phyloP scores from a whole-genome alignment of 495 filamentous ascomycete species.

The Thermothielavioides terrestris region DNA sequence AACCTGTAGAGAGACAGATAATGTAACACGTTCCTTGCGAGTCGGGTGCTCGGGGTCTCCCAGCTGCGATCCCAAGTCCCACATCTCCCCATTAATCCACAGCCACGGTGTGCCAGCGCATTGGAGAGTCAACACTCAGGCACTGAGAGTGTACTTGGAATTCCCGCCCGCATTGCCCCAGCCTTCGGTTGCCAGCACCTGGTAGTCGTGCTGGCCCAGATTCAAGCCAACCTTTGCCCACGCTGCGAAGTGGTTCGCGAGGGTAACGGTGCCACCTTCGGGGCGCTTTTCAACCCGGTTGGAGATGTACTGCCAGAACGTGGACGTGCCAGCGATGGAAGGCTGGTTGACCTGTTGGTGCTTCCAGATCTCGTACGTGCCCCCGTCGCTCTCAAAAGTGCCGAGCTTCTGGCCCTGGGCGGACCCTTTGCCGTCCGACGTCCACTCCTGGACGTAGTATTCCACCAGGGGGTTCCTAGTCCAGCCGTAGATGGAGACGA shows the following conservation, averaged over 20 bases:
- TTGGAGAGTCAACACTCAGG: not conserved
- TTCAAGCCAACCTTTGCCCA: slow-evolving; percentile 43
- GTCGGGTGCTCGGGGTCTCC: too few species aligned
- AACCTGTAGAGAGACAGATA: too few species aligned
- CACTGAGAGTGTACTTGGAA: slow-evolving; percentile 20
- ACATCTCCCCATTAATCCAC: too few species aligned
- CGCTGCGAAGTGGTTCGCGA: slow-evolving; percentile 50
- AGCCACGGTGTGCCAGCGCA: too few species aligned
- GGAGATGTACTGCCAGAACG: slow-evolving; percentile 55
- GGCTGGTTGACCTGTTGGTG: slow-evolving; percentile 46
- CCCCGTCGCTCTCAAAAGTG: slow-evolving; percentile 46
- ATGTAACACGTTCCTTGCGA: too few species aligned
- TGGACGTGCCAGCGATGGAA: slow-evolving; percentile 47
- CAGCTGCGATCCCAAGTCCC: too few species aligned
- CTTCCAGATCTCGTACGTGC: slow-evolving; percentile 51
- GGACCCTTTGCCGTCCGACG: slow-evolving; percentile 46
- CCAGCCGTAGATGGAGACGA: slow-evolving; percentile 44
- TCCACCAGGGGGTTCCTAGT: slow-evolving; percentile 52
- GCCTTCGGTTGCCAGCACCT: slow-evolving; percentile 49
- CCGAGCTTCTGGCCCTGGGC: slow-evolving; percentile 34
- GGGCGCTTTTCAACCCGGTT: slow-evolving; percentile 34
- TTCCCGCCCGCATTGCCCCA: slow-evolving; percentile 23
- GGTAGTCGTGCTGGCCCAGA: slow-evolving; percentile 46
- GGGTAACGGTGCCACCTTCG: slow-evolving; percentile 34
- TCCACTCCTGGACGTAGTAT: slow-evolving; percentile 57